These are phyloP conservation scores for Boletus calvinii DNA, from an alignment of 1,284 basidiomycete species.

Conservation along the genomic window DNA sequence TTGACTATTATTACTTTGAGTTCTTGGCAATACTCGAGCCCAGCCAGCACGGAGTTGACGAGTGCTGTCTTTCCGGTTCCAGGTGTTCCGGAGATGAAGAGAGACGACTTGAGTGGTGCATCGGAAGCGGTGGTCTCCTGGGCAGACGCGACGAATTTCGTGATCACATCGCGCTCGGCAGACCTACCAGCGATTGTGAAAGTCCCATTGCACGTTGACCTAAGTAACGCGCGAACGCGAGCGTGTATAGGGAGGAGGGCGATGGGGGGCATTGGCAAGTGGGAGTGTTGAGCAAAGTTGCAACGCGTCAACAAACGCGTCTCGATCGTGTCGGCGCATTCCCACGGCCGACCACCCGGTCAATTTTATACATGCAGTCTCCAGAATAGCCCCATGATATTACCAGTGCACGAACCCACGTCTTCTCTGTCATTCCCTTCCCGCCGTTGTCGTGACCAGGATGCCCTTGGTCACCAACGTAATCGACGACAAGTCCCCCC, in stretches of 20 bases:
- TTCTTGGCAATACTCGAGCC: slow-evolving; percentile 35
- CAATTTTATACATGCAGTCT: no score
- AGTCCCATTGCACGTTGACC: slow-evolving; percentile 59
- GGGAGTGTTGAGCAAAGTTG: slow-evolving; percentile 51
- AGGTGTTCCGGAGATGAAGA: slow-evolving; percentile 79
- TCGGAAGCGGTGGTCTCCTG: slow-evolving; percentile 39
- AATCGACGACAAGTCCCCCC: slow-evolving; percentile 34
- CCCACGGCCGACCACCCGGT: slow-evolving; percentile 5
- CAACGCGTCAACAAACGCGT: slow-evolving; percentile 24
- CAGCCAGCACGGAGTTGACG: slow-evolving; percentile 60
- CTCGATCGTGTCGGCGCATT: slow-evolving; percentile 14
- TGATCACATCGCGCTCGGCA: slow-evolving; percentile 54
- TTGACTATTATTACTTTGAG: slow-evolving; percentile 61
- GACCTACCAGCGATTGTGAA: slow-evolving; percentile 62
- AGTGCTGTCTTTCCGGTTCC: slow-evolving; percentile 83
- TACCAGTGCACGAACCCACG: not conserved
- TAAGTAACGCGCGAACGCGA: slow-evolving; percentile 65
- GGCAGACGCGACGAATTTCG: slow-evolving; percentile 49
- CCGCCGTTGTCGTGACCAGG: not conserved
- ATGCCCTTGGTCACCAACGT: slow-evolving; percentile 29
- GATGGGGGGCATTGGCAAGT: slow-evolving; percentile 47
- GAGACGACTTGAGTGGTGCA: slow-evolving; percentile 35
- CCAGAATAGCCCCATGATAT: not conserved
- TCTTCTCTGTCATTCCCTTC: no score
- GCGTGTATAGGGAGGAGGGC: slow-evolving; percentile 56